A percentile compares a stretch with the other conserved stretches of the same genome.
These are phyloP conservation scores for Umbelopsis vinacea DNA, from an alignment of 192 early-diverging fungal species.

Conservation along the genomic window DNA sequence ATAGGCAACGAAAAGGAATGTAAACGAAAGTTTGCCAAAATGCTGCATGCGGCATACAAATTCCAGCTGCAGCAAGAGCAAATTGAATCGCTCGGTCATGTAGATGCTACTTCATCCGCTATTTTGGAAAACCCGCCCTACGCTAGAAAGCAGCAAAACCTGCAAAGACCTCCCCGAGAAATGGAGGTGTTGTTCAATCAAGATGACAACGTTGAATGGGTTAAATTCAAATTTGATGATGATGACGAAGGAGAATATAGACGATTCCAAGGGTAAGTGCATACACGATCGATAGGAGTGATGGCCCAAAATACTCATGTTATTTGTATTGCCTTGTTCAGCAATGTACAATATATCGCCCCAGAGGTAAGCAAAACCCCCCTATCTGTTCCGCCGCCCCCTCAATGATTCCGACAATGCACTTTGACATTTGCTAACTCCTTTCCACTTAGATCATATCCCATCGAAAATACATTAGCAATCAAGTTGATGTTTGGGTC, in stretches of 20 bases:
- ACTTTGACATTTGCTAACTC: neutral
- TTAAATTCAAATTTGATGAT: slow-evolving; percentile 12
- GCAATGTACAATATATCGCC: slow-evolving; percentile 17
- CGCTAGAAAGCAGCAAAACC: slow-evolving; percentile 18
- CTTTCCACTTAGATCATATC: slow-evolving; percentile 5
- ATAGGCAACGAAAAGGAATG: slow-evolving; percentile 27
- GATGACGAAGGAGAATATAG: slow-evolving; percentile 17
- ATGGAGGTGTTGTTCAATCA: slow-evolving; percentile 36
- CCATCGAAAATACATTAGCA: slow-evolving; percentile 12
- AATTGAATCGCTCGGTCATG: neutral
- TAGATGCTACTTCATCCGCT: neutral
- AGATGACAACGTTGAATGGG: slow-evolving; percentile 30
- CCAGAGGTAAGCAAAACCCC: slow-evolving; percentile 7
- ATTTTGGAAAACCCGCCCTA: slow-evolving; percentile 5
- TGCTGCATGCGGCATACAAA: slow-evolving; percentile 28
- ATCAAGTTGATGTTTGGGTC: slow-evolving; percentile 79
- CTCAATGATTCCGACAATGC: too few species aligned
- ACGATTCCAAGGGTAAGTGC: slow-evolving; percentile 11
- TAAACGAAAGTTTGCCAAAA: slow-evolving; percentile 38
- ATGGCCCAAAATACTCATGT: neutral
- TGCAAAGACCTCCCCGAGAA: slow-evolving; percentile 17
- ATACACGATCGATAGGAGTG: neutral
- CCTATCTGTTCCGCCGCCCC: neutral
- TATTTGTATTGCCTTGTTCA: neutral
- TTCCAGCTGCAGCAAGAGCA: slow-evolving; percentile 27